These are phyloP conservation scores for Penicillium coffeae DNA, from an alignment of 495 filamentous ascomycete genomes.

Conservation along the genomic window DNA sequence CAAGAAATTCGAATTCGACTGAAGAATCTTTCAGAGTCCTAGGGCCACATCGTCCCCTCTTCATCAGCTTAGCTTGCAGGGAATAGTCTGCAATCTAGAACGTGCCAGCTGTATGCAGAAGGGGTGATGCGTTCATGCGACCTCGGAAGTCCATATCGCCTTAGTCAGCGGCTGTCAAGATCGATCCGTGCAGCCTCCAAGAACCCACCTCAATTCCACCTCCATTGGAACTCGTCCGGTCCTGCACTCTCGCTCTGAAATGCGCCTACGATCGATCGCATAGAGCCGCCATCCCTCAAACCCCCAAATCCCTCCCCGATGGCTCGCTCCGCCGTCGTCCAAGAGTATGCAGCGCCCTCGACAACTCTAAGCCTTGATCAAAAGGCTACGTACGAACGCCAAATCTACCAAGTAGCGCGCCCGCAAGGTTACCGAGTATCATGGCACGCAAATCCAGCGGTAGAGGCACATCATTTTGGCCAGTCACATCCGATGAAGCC, in stretches of 20 bases:
- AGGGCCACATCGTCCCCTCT: too few relatives aligned
- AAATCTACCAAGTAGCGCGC: conserved; percentile 68
- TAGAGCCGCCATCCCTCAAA: conserved; percentile 1
- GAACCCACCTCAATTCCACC: conserved; percentile 1
- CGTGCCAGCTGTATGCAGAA: too few relatives aligned
- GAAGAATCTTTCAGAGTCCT: too few relatives aligned
- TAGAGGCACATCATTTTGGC: conserved; percentile 95
- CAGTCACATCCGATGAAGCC: conserved; percentile 97
- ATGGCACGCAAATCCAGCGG: conserved; percentile 91
- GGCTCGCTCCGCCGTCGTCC: conserved; percentile 56
- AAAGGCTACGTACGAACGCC: conserved; percentile 62
- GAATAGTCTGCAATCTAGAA: too few relatives aligned
- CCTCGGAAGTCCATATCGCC: neutral
- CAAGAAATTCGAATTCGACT: too few relatives aligned
- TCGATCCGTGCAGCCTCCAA: neutral
- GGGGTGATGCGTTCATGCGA: too few relatives aligned
- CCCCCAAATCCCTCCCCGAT: conserved; percentile 18
- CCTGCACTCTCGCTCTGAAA: conserved; percentile 14
- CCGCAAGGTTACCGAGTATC: conserved; percentile 91
- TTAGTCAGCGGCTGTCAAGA: neutral
- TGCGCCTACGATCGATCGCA: conserved; percentile 5
- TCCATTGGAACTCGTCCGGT: neutral
- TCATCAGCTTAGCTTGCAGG: too few relatives aligned
- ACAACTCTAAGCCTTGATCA: conserved; percentile 60
- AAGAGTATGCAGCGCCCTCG: conserved; percentile 63